A percentile compares a stretch with the other conserved stretches of the same genome.
These are phyloP conservation scores for Cladosporium sp. DNA, from an alignment of 2,329 filamentous ascomycete species.

Conservation along the genomic window DNA sequence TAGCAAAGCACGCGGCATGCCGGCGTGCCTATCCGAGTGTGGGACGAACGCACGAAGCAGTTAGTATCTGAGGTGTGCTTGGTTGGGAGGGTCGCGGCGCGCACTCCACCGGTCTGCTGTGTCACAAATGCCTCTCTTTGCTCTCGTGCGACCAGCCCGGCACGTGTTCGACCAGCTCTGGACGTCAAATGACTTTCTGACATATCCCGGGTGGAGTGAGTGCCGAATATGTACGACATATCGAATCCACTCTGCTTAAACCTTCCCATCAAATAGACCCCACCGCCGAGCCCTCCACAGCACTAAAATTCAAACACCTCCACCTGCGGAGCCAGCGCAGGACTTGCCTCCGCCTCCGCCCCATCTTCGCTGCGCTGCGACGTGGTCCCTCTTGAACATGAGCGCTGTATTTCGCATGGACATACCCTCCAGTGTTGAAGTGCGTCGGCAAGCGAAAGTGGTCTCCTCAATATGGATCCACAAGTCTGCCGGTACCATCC, in stretches of 20 bases:
- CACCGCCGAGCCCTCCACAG: neutral
- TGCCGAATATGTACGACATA: slow-evolving; percentile 9
- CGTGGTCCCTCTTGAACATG: neutral
- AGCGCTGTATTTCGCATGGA: neutral
- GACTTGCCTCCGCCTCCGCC: neutral
- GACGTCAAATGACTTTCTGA: neutral
- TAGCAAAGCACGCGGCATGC: neutral
- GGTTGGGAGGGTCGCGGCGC: neutral
- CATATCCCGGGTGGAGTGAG: neutral
- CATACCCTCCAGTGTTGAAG: neutral
- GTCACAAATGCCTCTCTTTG: neutral
- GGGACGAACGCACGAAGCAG: neutral
- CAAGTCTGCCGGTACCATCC: neutral
- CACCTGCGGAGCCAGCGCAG: neutral
- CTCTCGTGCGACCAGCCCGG: too few relatives aligned
- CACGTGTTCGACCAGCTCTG: neutral
- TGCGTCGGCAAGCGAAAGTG: neutral
- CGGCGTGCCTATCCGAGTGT: too few relatives aligned
- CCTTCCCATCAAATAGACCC: too few relatives aligned
- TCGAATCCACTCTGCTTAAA: slow-evolving; percentile 7
- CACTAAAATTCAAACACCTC: neutral
- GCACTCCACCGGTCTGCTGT: neutral
- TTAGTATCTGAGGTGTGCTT: too few relatives aligned
- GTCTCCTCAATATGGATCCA: neutral
- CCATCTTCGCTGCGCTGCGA: neutral